phyloP scores from a whole-genome alignment of 441 rosid genomes.

The Erodium moschatum region DNA sequence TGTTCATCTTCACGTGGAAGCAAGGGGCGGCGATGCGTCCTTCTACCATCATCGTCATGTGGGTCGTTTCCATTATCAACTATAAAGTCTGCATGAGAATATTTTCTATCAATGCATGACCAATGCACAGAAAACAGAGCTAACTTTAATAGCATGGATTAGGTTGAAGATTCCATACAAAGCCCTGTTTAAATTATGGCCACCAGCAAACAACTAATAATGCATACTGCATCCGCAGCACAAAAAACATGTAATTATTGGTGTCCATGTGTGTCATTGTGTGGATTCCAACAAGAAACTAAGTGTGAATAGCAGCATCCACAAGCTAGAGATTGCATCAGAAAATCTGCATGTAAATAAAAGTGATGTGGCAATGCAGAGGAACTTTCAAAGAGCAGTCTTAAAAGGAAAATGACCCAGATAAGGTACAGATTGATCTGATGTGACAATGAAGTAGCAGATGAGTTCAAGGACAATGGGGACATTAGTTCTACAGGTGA shows the following conservation, averaged over 20 bases:
- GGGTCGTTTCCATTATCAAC: slow-evolving; percentile 64
- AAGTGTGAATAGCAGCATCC: not conserved
- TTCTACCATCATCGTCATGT: slow-evolving; percentile 65
- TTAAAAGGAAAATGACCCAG: not conserved
- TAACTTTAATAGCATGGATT: not conserved
- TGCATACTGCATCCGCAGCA: not conserved
- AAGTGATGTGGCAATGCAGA: not conserved
- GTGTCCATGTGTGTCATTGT: too few species aligned
- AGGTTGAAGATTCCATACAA: slow-evolving; percentile 3
- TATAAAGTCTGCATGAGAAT: slow-evolving; percentile 56
- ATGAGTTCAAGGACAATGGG: not conserved
- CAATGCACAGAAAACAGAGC: too few species aligned
- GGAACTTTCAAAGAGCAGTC: too few species aligned
- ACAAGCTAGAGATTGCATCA: not conserved
- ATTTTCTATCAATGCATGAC: too few species aligned
- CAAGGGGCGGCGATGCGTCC: slow-evolving; percentile 54
- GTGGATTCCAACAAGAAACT: not conserved
- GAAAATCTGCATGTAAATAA: not conserved
- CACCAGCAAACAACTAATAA: not conserved
- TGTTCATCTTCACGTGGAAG: slow-evolving; percentile 72
- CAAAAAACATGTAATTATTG: not conserved
- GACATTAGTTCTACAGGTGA: not conserved
- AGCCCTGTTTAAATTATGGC: not conserved
- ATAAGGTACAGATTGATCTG: not conserved
- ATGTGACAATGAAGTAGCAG: slow-evolving; percentile 3